Evolutionary conservation across 805 yeast species (phyloP), one percentile per base, ranked within the genome.

Genomic region (Schwanniomyces sp.): DNA sequence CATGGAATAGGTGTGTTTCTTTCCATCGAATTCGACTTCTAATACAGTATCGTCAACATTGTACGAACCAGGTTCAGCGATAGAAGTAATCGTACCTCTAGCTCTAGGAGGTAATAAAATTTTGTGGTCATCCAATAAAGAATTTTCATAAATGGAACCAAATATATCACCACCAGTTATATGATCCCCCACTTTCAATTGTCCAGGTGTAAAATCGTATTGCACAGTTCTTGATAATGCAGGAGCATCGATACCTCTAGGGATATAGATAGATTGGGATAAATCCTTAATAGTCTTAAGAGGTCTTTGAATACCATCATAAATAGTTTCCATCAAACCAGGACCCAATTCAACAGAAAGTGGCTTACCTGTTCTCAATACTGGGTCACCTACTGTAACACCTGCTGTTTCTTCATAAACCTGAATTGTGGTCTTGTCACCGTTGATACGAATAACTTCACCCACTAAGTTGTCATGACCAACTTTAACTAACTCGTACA

Each of bases 391-490:
- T 41, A 94, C 98, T 40, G 97, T 92, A 49, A 94, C 94, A 76
- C 99, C 99, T 1, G 98, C 96, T 40, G 99, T 94, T 74, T 94
- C 99, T 77, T 94, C 99, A 71, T 94, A 94, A 48, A 94, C 99
- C 80, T 94, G 99, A 62, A 94, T 90, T 41, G 99, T 94, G 50
- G 97, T 97, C 74, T 91, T 92, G 68, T 94, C 99, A 54, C 84
- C 95, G 64, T 85, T 94, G 57, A 94, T 92, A 79, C 99, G 86
- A 70, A 94, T 94, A 56, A 94, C 97, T 74, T 94, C 99, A 69
- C 99, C 99, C 41, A 94, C 98, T 67, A 94, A 81, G 69, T 81
- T 89, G 60, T 89, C 96, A 70, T 94, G 98, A 59, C 99, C 98
- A 55, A 94, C 99, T 70, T 86, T 91, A 63, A 92, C 99, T 72